Base-by-base conservation (phyloP, 495 filamentous ascomycete genomes). In the Lindgomyces ingoldianus region DNA sequence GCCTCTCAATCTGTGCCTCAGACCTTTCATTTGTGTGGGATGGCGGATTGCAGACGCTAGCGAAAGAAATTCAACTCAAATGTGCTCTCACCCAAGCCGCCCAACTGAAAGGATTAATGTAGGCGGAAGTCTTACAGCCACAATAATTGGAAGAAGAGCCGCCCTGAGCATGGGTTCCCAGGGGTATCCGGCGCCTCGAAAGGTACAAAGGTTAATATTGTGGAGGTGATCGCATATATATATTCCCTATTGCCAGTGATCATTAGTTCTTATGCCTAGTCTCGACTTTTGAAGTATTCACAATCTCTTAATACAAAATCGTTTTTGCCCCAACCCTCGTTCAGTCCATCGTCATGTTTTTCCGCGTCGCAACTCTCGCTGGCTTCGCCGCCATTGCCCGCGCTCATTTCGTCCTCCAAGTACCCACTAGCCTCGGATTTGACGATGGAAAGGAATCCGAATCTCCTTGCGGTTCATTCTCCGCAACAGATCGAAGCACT, bases 351-450 rank as follows among this genome's bases (percentile, higher is more conserved):
- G 33, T 14, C 33, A 39, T 39, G 33, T 14, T 39, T 39, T 39
- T 39, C 33, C 33, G 14, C 6, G 33, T n/a, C 21, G 44, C 44
- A 4, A 47, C 21, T 47, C 16, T 47, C 44, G 44, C 21, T 22
- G 44, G 8, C 44, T n/a, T 47, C 21, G n/a, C 44, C 44, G 44
- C 44, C 44, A 22, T 47, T 18, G 44, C 44, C 8, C 44, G 44
- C 44, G 44, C 44, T 47, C 44, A 47, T n/a, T 47, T 47, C 44
- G 14, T 47, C 44, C 44, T 47, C 21, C 44, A 47, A 47, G 44
- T 18, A 4, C 44, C 44, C 16, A n/a, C 44, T 8, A 18, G 21
- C n/a, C 14, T 47, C 18, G 44, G 44, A 8, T 47, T 47, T 18
- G 44, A n/a, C n/a, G 44, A 47, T 47, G 44, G 4, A 8, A 47